Base-by-base conservation (phyloP, 306 rosid species). In the Morella rubra region DNA sequence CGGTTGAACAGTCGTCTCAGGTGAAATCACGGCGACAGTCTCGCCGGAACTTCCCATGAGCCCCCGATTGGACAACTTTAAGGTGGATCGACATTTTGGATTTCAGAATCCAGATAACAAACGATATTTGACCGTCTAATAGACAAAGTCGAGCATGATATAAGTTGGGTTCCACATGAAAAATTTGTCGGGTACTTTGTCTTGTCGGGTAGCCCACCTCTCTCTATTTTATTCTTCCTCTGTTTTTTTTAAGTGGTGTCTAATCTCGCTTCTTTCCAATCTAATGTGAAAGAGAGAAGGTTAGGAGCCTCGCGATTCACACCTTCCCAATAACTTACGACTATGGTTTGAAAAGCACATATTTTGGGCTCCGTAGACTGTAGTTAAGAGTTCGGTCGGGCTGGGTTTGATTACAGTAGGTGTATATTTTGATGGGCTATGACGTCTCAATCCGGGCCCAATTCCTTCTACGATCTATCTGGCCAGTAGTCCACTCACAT, bases 111-210 rank as follows among this genome's bases (percentile, higher is more conserved):
- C 24, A 19, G 42, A 32, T 65, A 8, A 8, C 27, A 42, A 44
- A 69, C 3, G 40, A 19, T 15, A 83, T 22, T 54, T 5, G 58
- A 58, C 16, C 4, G 46, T 40, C 11, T 19, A 59, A 40, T 32
- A 44, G 78, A 72, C 83, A 79, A 44, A 4, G 59, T 79, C 77
- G 42, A 50, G 66, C 84, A 9, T 5, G 55, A 55, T 42, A 4
- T 79, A 76, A 76, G 76, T 54, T 76, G 73, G 55, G 13, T 46
- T 51, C 50, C 50, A 37, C 52, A 40, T 27, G 5, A 1, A 50
- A 53, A 73, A 73, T 18, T 41, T 62, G 69, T 62, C 69, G 69
- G 69, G 5, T 40, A 14, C 47, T 27, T 1, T 27, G 32, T 27
- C 32, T 27, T 27, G 32, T 27, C 32, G 32, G 1, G 32, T 1